These are phyloP conservation scores for Agaricales sp. DNA, from an alignment of 1,284 basidiomycete species.

Conservation along the genomic window DNA sequence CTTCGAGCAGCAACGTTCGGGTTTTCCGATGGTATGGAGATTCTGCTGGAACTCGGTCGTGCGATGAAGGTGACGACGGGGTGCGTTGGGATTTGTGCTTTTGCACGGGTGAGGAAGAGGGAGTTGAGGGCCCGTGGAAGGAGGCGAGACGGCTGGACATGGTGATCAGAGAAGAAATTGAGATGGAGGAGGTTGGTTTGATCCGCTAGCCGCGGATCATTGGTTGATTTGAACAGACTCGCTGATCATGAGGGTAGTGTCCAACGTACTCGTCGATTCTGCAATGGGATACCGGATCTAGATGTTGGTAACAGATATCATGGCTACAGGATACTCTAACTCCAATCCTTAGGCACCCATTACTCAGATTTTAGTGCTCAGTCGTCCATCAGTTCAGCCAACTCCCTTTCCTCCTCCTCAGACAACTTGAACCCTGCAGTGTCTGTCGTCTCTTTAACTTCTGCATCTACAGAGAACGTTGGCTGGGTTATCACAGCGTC, in stretches of 20 bases:
- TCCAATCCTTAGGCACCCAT: too few relatives aligned
- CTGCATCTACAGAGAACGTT: constrained; percentile 14
- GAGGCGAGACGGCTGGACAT: constrained; percentile 50
- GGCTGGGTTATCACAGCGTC: constrained; percentile 16
- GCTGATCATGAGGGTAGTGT: too few relatives aligned
- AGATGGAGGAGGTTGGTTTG: too few relatives aligned
- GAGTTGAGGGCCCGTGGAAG: constrained; percentile 68
- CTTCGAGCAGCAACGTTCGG: constrained; percentile 50
- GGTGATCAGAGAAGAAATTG: constrained; percentile 4
- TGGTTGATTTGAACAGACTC: too few relatives aligned
- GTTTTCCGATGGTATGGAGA: constrained; percentile 66
- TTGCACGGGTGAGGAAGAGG: constrained; percentile 50
- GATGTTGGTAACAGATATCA: too few relatives aligned
- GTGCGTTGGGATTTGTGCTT: constrained; percentile 23
- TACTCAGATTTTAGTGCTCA: too few relatives aligned
- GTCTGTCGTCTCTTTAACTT: constrained; percentile 12
- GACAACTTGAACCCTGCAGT: constrained; percentile 32
- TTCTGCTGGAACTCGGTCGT: constrained; percentile 30
- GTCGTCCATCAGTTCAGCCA: constrained; percentile 67
- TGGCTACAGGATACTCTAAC: too few relatives aligned
- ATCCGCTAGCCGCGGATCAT: too few relatives aligned
- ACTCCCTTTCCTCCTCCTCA: constrained; percentile 71
- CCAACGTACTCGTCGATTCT: too few relatives aligned
- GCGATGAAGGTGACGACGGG: constrained; percentile 37
- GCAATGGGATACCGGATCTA: too few relatives aligned